phyloP scores from a whole-genome alignment of 768 basidiomycete genomes.

The Gloeostereum incarnatum region DNA sequence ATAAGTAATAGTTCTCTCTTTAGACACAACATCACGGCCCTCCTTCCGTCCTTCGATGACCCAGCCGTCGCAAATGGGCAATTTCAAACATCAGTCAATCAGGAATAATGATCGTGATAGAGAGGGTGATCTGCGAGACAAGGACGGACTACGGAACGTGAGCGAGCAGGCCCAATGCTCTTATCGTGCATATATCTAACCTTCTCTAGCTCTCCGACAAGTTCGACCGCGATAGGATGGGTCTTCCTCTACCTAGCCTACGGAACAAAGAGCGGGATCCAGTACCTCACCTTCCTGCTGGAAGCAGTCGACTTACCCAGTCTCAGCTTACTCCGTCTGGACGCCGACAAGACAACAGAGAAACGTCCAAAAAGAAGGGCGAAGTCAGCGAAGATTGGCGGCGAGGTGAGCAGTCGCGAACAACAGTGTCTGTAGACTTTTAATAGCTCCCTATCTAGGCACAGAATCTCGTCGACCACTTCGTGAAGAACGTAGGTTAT shows the following conservation, averaged over 20 bases:
- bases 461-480: constrained; percentile 38
- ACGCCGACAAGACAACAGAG: constrained; percentile 53
- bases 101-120: constrained; percentile 54
- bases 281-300: constrained; percentile 47
- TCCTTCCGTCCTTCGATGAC: constrained; percentile 64
- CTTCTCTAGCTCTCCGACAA: constrained; percentile 67
- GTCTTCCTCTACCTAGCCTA: constrained; percentile 36
- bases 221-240: constrained; percentile 75
- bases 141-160: constrained; percentile 72
- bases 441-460: too few species aligned
- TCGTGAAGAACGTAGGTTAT: constrained; percentile 54
- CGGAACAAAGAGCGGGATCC: constrained; percentile 62
- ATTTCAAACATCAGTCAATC: constrained; percentile 83
- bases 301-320: constrained; percentile 31
- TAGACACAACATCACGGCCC: constrained; percentile 49
- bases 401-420: constrained; percentile 62
- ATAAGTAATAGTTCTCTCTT: constrained; percentile 4
- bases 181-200: constrained; percentile 5
- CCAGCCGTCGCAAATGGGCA: constrained; percentile 89
- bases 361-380: constrained; percentile 53
- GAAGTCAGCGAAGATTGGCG: constrained; percentile 80
- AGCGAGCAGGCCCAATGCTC: constrained; percentile 16
- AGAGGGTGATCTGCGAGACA: constrained; percentile 52
- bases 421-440: too few species aligned
- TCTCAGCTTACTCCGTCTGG: constrained; percentile 23